A percentile compares a stretch with the other conserved stretches of the same genome.
Conservation (phyloP, 306 rosid species). For the Potentilla sterilis region DNA sequence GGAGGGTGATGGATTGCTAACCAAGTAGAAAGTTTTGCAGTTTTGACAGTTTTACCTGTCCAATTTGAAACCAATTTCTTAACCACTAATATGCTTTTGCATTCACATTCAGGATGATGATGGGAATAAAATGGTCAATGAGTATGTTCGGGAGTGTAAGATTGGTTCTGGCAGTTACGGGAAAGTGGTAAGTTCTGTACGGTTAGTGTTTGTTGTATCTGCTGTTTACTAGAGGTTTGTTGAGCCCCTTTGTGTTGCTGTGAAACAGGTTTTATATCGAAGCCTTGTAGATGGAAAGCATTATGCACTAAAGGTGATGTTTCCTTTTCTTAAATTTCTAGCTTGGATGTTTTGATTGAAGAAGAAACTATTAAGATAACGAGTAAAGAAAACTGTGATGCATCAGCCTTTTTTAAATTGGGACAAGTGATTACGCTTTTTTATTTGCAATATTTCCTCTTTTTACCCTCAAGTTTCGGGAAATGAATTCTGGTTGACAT, state of each 20-base stretch:
- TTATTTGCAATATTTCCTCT: background rate
- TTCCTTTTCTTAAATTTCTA: constrained; percentile 13
- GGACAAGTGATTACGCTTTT: background rate
- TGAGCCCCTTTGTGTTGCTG: constrained; percentile 23
- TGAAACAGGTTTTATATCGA: constrained; percentile 71
- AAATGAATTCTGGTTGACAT: background rate
- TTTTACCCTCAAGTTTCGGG: background rate
- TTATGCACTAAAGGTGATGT: constrained; percentile 85
- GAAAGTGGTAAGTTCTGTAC: constrained; percentile 77
- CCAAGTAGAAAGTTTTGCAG: background rate
- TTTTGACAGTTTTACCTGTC: background rate
- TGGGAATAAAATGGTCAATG: constrained; percentile 89
- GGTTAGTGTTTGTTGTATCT: constrained; percentile 18
- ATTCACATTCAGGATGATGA: constrained; percentile 67
- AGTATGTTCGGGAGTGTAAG: constrained; percentile 83
- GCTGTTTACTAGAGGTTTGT: constrained; percentile 9
- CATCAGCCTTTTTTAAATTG: background rate
- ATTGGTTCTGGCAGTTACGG: constrained; percentile 99
- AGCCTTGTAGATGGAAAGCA: constrained; percentile 66
- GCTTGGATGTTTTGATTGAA: background rate
- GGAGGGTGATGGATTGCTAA: background rate
- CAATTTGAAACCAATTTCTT: background rate
- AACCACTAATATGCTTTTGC: constrained; percentile 9
- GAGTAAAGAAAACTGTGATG: constrained; percentile 15
- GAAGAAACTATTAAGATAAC: constrained; percentile 9